phyloP scores from a whole-genome alignment of 192 early-diverging fungal genomes.

The Rhizophagus sp. region DNA sequence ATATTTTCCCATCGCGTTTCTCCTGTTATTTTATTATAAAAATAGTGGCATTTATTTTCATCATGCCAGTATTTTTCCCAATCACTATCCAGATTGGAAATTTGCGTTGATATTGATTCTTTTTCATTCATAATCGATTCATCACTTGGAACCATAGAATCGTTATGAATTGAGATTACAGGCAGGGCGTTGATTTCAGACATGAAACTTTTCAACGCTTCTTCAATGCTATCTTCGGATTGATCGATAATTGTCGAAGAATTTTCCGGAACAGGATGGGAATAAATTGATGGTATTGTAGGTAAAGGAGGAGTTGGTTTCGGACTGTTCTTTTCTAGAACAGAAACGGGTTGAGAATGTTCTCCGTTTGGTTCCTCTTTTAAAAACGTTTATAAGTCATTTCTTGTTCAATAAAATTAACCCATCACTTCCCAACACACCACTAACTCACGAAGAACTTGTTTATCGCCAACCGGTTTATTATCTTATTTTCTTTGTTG shows the following conservation, averaged over 20 bases:
- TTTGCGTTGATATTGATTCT: neutral
- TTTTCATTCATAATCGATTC: neutral
- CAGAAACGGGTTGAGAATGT: neutral
- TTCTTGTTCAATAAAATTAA: constrained; percentile 6
- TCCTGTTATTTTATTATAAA: constrained; percentile 12
- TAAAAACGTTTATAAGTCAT: constrained; percentile 18
- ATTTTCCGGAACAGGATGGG: neutral
- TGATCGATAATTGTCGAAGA: neutral
- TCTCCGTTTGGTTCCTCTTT: constrained; percentile 2
- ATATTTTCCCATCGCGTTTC: constrained; percentile 8
- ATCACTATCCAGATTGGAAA: neutral
- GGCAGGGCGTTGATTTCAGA: constrained; percentile 23
- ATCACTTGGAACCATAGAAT: neutral
- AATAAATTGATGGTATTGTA: neutral
- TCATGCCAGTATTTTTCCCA: constrained; percentile 2
- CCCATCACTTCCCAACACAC: neutral
- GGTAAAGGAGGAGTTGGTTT: neutral
- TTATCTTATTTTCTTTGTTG: neutral
- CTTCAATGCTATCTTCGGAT: constrained; percentile 19
- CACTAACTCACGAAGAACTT: neutral
- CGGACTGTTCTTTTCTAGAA: neutral
- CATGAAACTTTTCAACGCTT: constrained; percentile 20
- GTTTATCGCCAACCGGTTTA: constrained; percentile 9
- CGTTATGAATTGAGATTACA: neutral
- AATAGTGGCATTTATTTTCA: constrained; percentile 7